Base-by-base conservation (phyloP, 202 grass and related monocot species). In the Digitaria exilis region DNA sequence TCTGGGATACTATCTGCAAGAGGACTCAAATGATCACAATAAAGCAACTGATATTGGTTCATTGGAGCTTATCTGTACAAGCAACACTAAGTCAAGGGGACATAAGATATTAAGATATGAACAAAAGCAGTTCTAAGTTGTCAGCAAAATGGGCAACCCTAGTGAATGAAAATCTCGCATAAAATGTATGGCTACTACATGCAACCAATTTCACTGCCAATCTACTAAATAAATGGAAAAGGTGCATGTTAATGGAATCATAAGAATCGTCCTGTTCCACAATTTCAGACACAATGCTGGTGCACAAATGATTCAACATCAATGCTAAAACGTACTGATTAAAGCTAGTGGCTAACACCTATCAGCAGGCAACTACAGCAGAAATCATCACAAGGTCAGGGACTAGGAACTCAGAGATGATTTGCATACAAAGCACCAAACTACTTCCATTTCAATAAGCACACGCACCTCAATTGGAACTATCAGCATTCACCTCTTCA, bases 1-100 rank as follows among this genome's bases (percentile, higher is more conserved):
- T 93, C 56, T 21, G 83, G 32, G 49, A 31, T 91, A 61, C 73
- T 73, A 51, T 88, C 89, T 82, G 86, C 76, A 86, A 71, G 49
- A 73, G 60, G 84, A 46, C 29, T 61, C 81, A 51, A 63, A 64
- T 42, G 48, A 17, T 88, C 26, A 79, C 16, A 66, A n/a, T 22
- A 30, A 70, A 52, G 22, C 39, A 56, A 42, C 39, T 48, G 73
- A 60, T 59, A 41, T 71, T 7, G 5, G 29, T 82, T 56, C 28
- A 58, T 48, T 14, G 11, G 43, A 55, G 44, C 52, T 64, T 15
- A 30, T 71, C 24, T 44, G 13, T 65, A 9, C 13, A 75, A 73
- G 39, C 12, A 65, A 30, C n/a, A 49, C 2, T 8, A 25, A 77
- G 46, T 25, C 60, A 65, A 37, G 41, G 28, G 9, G 28, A 60